Percentiles rank a stretch among this genome's conserved stretches.
Evolutionary conservation across 1,139 yeast genomes (phyloP).

Genomic region (Taiozyma sp.): DNA sequence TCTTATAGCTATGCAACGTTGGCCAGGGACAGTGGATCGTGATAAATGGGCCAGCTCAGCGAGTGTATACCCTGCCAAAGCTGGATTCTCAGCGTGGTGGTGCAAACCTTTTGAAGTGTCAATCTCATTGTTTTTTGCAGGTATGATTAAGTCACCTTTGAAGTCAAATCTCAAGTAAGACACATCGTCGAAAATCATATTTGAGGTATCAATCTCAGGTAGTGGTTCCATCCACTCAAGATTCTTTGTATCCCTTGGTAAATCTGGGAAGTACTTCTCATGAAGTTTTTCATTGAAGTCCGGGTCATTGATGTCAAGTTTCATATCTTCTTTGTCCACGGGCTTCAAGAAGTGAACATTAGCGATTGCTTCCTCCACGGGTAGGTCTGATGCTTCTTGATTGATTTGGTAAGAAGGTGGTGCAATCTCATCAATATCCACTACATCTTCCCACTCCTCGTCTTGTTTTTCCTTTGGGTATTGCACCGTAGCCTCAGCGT

Average conservation of each 20-base stretch:
- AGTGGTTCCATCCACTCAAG: constrained; percentile 88
- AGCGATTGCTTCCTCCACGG: constrained; percentile 36
- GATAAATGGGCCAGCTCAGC: constrained; percentile 77
- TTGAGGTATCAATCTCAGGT: constrained; percentile 35
- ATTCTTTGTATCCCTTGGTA: constrained; percentile 78
- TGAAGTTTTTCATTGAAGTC: constrained; percentile 75
- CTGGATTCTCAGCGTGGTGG: constrained; percentile 88
- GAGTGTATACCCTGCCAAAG: constrained; percentile 88
- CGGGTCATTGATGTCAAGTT: constrained; percentile 65
- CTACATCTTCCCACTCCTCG: constrained; percentile 25
- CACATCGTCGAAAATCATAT: constrained; percentile 51
- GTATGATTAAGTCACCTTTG: constrained; percentile 69
- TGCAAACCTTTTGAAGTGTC: constrained; percentile 72
- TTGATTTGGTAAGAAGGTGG: constrained; percentile 39
- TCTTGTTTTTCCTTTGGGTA: constrained; percentile 5
- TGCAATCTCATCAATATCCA: constrained; percentile 39
- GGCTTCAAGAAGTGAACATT: constrained; percentile 68
- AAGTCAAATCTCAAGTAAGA: constrained; percentile 83
- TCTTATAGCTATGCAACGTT: constrained; percentile 80
- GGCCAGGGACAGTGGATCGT: constrained; percentile 78
- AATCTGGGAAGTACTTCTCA: constrained; percentile 82
- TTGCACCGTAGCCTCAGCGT: constrained; percentile 6
- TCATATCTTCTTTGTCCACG: constrained; percentile 25
- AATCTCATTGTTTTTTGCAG: constrained; percentile 37
- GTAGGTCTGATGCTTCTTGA: constrained; percentile 39